These are phyloP conservation scores for Meyerozyma athensensis DNA, from an alignment of 1,139 yeast genomes.

Conservation along the genomic window DNA sequence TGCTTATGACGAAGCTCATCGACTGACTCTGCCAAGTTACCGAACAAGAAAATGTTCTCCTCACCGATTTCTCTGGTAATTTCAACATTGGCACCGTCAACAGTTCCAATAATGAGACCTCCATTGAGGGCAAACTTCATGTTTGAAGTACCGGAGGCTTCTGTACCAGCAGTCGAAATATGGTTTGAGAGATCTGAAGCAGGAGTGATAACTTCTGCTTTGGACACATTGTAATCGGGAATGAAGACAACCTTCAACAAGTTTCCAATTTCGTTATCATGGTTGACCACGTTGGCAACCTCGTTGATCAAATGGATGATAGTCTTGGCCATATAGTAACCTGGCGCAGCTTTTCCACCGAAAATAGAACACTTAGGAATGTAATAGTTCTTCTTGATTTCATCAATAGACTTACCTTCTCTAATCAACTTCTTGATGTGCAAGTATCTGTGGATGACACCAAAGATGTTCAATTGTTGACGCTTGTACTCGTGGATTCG, in stretches of 20 bases:
- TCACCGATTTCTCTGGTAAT: constrained; percentile 92
- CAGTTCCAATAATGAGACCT: constrained; percentile 91
- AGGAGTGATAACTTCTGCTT: constrained; percentile 87
- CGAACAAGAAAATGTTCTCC: constrained; percentile 87
- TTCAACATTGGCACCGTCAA: constrained; percentile 96
- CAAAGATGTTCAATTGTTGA: constrained; percentile 89
- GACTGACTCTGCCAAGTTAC: constrained; percentile 84
- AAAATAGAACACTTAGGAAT: constrained; percentile 76
- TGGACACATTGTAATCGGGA: constrained; percentile 90
- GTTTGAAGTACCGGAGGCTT: constrained; percentile 93
- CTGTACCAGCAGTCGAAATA: constrained; percentile 97
- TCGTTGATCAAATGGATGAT: constrained; percentile 81
- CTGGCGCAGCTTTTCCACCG: constrained; percentile 97
- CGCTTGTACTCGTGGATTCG: constrained; percentile 95
- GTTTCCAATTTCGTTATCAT: constrained; percentile 68
- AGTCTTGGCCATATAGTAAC: constrained; percentile 90
- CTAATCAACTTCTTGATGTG: constrained; percentile 64
- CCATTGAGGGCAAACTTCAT: constrained; percentile 95
- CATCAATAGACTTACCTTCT: constrained; percentile 42
- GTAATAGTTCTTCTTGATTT: constrained; percentile 56
- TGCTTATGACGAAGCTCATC: constrained; percentile 80
- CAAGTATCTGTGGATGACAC: constrained; percentile 79
- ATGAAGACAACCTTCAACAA: constrained; percentile 80
- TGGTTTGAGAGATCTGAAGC: constrained; percentile 91
- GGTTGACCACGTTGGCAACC: constrained; percentile 77